A percentile compares a stretch with the other conserved stretches of the same genome.
phyloP scores from a whole-genome alignment of 2,329 filamentous ascomycete species.

The Alternaria triticimaculans region DNA sequence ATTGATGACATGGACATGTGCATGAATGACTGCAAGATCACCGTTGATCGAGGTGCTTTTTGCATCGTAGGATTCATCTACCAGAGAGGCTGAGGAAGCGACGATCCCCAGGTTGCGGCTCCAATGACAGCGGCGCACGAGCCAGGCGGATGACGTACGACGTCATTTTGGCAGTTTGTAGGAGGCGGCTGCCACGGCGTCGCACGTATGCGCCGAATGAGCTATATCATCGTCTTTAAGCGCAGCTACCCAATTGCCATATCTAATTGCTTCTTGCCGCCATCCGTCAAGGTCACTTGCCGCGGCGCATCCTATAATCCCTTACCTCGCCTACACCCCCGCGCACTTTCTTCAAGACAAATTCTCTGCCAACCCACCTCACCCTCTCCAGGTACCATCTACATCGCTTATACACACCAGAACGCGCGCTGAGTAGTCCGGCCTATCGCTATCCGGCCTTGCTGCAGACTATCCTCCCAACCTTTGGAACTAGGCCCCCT shows the following conservation, averaged over 20 bases:
- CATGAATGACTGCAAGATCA: neutral
- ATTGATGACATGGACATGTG: neutral
- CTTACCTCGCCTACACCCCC: neutral
- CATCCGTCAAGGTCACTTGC: conserved; percentile 5
- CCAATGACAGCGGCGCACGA: conserved; percentile 17
- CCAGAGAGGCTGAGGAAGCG: neutral
- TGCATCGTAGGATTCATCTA: neutral
- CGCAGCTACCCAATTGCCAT: conserved; percentile 9
- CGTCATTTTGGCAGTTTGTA: conserved; percentile 15
- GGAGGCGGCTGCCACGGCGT: conserved; percentile 4
- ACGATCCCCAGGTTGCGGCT: conserved; percentile 18
- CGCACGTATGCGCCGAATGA: conserved; percentile 12
- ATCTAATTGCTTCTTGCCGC: conserved; percentile 22
- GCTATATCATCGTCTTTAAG: conserved; percentile 17
- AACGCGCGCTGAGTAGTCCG: conserved; percentile 7
- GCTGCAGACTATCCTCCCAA: conserved; percentile 30
- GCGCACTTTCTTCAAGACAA: neutral
- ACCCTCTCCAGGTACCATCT: conserved; percentile 9
- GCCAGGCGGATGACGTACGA: conserved; percentile 12
- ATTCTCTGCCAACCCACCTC: conserved; percentile 1
- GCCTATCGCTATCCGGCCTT: conserved; percentile 12
- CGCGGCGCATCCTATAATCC: conserved; percentile 1
- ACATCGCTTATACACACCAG: conserved; percentile 14
- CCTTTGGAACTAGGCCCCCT: conserved; percentile 22
- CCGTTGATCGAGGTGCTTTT: conserved; percentile 1